Evolutionary conservation across 2,329 filamentous ascomycete genomes (phyloP), one percentile per base, ranked within the genome.

Genomic region (Trichophyton rubrum): DNA sequence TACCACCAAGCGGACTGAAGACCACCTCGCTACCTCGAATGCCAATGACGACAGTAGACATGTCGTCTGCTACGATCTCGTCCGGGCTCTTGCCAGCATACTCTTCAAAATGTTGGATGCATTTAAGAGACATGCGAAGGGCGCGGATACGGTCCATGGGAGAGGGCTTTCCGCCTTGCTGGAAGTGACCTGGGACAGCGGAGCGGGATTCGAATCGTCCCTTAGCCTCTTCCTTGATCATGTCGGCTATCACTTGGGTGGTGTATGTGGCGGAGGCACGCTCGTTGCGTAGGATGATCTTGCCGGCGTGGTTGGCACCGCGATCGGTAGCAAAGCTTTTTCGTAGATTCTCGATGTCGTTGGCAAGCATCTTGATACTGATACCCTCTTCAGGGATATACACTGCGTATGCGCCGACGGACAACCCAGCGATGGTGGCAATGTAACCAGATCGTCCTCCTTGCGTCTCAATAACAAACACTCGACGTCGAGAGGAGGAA

Each of bases 321-420:
- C 85, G 86, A 76, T 99, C 93, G 62, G 86, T 82, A 13, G 82
- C 79, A 75, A 99, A 99, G 61, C 89, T 87, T 15, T 92, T 80
- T 65, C 92, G 90, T 41, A 99, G 81, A 71, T 95, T 88, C 62
- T 87, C 85, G 67, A 99, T 96, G 69, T 99, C 93, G 3, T 85
- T 82, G 49, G 90, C 87, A 5, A 99, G 83, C 88, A 95, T 97
- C 69, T 92, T 88, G 60, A 99, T 85, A 71, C 86, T 88, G 74
- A 99, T 89, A 5, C 93, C 93, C 75, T 99, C 90, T 74, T 99
- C 93, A 1, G 93, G 93, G 3, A 92, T 97, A 75, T 99, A 99
- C 11, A 97, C 91, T 0, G 92, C 91, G 13, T 88, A 82, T 7
- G 93, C 93, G 60, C 93, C 93, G 15, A 97, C 90, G n/a, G 87